Evolutionary conservation across 345 rosid species (phyloP), one percentile per base, ranked within the genome.

Genomic region (Citrus glauca): DNA sequence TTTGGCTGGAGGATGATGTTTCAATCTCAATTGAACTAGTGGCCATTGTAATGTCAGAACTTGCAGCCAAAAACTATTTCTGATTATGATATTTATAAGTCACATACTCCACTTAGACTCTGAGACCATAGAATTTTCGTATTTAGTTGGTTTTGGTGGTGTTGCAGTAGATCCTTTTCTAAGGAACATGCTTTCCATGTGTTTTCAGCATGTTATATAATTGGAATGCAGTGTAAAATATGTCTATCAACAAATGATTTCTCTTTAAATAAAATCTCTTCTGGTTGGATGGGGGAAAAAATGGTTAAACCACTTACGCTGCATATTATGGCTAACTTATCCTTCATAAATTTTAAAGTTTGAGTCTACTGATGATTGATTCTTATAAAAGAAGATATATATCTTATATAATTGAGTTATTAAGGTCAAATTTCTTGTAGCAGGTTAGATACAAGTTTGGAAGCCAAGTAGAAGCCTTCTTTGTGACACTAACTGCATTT

Each of bases 391-490:
- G 35, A 32, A 65, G 7, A 53, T 14, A 14, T 53, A 4, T 53
- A 56, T 76, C 59, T n/a, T 48, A 4, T 37, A 25, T 16, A 48
- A 20, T 69, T 57, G 70, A 70, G 30, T 19, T 72, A 24, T 71
- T 76, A 5, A 63, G 69, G 71, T 56, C 55, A 42, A 63, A 48
- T 69, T 66, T 86, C 69, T 77, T 83, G 81, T 77, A 56, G 74
- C 93, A 95, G 97, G 87, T 95, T 78, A 88, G 90, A 80, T 64
- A 79, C 57, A 90, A 88, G 81, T 96, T 96, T 85, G 99, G 99
- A 40, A 86, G 20, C 82, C 98, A 91, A 90, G 98, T 92, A 81
- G 99, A 92, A 83, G 92, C 92, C 77, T 94, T 96, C 91, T 94
- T 94, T 88, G 92, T 91, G 42, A 78, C 92, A 80, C 84, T 96